These are phyloP conservation scores for Ophiostoma ulmi DNA, from an alignment of 2,329 filamentous ascomycete genomes.

Conservation along the genomic window DNA sequence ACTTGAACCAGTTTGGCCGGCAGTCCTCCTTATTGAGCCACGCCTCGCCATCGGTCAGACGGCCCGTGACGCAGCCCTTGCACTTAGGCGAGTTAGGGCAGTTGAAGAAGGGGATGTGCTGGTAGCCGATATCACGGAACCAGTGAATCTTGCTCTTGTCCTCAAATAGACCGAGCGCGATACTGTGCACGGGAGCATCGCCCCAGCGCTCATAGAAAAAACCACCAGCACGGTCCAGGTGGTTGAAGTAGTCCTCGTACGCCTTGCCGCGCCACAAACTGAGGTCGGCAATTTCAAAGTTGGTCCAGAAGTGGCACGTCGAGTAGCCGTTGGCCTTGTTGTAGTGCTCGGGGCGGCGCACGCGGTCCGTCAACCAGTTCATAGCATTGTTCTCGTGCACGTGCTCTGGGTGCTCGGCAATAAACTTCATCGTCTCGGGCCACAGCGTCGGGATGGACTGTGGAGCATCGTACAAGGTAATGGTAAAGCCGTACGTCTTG, in stretches of 20 bases:
- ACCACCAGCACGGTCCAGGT: slow-evolving; percentile 86
- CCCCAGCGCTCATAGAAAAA: slow-evolving; percentile 56
- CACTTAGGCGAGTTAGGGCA: slow-evolving; percentile 96
- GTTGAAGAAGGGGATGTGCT: slow-evolving; percentile 98
- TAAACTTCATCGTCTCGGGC: slow-evolving; percentile 92
- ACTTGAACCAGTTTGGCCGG: slow-evolving; percentile 95
- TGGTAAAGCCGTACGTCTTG: slow-evolving; percentile 98
- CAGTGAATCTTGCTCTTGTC: slow-evolving; percentile 89
- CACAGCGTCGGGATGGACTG: slow-evolving; percentile 81
- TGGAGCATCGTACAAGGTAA: slow-evolving; percentile 91
- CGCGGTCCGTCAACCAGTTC: slow-evolving; percentile 77
- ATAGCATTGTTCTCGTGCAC: slow-evolving; percentile 79
- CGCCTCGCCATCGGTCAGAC: slow-evolving; percentile 81
- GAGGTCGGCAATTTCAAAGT: slow-evolving; percentile 95
- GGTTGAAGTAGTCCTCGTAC: slow-evolving; percentile 95
- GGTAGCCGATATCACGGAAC: slow-evolving; percentile 99
- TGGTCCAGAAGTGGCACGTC: slow-evolving; percentile 98
- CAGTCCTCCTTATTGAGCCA: slow-evolving; percentile 90
- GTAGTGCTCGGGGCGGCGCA: slow-evolving; percentile 73
- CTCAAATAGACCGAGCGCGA: slow-evolving; percentile 87
- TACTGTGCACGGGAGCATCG: slow-evolving; percentile 93
- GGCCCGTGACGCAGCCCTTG: slow-evolving; percentile 65
- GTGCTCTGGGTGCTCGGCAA: slow-evolving; percentile 77
- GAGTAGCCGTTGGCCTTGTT: slow-evolving; percentile 84
- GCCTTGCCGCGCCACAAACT: slow-evolving; percentile 83